Base-by-base conservation (phyloP, 768 basidiomycete species). In the Phallus indusiatus region DNA sequence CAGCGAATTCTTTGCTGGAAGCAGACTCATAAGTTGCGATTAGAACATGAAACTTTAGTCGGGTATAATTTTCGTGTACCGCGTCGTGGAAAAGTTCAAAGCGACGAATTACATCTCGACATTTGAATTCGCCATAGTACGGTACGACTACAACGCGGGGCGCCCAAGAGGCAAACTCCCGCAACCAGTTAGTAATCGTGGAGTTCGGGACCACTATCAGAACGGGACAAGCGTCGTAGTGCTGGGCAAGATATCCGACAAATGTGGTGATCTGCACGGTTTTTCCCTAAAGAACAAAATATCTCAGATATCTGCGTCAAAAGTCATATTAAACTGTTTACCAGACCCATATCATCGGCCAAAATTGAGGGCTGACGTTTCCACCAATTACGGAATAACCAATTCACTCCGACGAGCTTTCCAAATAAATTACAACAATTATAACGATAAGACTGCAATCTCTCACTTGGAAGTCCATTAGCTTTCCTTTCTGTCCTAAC, bases 321-420 rank as follows among this genome's bases (percentile, higher is more conserved):
- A 56, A 46, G 18, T 21, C 35, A 24, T 37, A 3, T 10, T 35
- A 60, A 42, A 47, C 21, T 24, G 67, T 76, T 54, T 69, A 90
- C 92, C 68, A 94, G 72, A 60, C 94, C 94, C 96, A 99, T 98
- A 71, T 98, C 96, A 68, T 99, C 96, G 2, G 96, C 95, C 20
- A 98, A 79, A 62, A 94, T 94, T 62, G 86, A 91, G 47, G 83
- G 82, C 62, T 91, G 91, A 47, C 76, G 78, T 63, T 81, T 84
- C 85, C 86, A 91, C 93, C 93, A 94, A 62, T 93, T 91, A 63
- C 85, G 81, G 63, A 81, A 85, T 50, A 92, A 75, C 90, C 88
- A 91, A 56, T 90, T 89, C 55, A 90, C 84, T 35, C 88, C 89
- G 28, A 88, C 85, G 8, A 87, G 78, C 86, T 88, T 56, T 16